Evolutionary conservation across 306 rosid species (phyloP).

Genomic region (Inga laurina): DNA sequence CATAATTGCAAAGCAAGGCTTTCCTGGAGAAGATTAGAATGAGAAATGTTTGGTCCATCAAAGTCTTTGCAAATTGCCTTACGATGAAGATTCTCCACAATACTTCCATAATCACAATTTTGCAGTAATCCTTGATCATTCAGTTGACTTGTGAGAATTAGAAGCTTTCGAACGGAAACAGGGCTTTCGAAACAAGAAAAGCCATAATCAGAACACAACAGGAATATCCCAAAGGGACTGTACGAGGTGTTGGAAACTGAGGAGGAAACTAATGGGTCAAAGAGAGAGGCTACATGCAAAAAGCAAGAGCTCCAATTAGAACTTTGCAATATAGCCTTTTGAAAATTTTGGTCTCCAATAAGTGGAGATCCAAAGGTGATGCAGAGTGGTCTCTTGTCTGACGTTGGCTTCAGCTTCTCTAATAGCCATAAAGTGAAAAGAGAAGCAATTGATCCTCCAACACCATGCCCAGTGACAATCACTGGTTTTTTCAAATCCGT

Average conservation of each 20-base stretch:
- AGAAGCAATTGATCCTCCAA: constrained; percentile 78
- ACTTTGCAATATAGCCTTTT: neutral
- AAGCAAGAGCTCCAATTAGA: neutral
- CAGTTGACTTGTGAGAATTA: neutral
- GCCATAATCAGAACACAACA: neutral
- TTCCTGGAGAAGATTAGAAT: constrained; percentile 32
- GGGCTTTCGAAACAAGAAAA: neutral
- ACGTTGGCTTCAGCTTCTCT: constrained; percentile 15
- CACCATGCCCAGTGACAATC: too few relatives aligned
- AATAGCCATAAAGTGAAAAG: constrained; percentile 63
- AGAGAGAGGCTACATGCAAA: neutral
- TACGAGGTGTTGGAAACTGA: neutral
- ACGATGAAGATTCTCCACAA: constrained; percentile 22
- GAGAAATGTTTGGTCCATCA: neutral
- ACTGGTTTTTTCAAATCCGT: constrained; percentile 16
- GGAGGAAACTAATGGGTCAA: neutral
- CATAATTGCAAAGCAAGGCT: constrained; percentile 42
- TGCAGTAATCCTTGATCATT: neutral
- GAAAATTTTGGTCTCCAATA: neutral
- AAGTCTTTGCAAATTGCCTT: constrained; percentile 29
- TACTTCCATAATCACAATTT: constrained; percentile 34
- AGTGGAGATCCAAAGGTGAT: neutral
- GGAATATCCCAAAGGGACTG: neutral
- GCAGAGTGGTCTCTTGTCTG: neutral
- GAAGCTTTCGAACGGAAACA: neutral